These are phyloP conservation scores for Casaregolazyma suthepensis DNA, from an alignment of 1,139 yeast genomes.

Conservation along the genomic window DNA sequence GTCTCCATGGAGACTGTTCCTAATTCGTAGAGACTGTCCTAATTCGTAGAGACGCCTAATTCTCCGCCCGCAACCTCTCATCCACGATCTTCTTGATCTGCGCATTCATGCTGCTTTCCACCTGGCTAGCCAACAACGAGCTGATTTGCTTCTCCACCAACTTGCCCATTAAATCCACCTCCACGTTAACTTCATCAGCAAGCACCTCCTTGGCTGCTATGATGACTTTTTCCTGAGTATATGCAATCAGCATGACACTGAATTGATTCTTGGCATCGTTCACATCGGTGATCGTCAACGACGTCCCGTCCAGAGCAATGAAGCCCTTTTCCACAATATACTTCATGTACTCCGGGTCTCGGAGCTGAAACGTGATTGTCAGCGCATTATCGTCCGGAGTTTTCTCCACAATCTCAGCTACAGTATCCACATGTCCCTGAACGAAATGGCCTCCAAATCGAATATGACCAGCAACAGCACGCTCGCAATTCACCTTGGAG, in stretches of 20 bases:
- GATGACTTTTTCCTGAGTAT: conserved; percentile 79
- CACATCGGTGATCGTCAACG: conserved; percentile 82
- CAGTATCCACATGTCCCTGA: conserved; percentile 94
- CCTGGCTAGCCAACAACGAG: conserved; percentile 46
- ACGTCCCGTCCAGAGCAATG: conserved; percentile 86
- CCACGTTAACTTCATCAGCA: conserved; percentile 74
- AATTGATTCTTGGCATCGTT: conserved; percentile 52
- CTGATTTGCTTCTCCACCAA: conserved; percentile 80
- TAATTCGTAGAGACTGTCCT: too few relatives aligned
- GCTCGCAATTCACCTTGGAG: conserved; percentile 71
- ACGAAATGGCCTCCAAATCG: conserved; percentile 96
- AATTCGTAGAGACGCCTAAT: too few relatives aligned
- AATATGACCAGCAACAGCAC: conserved; percentile 79
- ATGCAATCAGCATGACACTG: conserved; percentile 84
- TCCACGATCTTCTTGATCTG: conserved; percentile 50
- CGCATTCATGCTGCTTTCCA: conserved; percentile 33
- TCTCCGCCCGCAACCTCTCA: conserved; percentile 35
- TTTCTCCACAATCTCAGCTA: conserved; percentile 56
- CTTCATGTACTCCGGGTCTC: conserved; percentile 55
- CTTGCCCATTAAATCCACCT: conserved; percentile 92
- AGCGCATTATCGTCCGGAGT: conserved; percentile 72
- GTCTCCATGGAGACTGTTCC: too few relatives aligned
- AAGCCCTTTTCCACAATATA: conserved; percentile 93
- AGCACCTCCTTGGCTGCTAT: conserved; percentile 52
- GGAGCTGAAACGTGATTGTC: conserved; percentile 63